Conservation (phyloP, 257 asterid species). For the Leonotis leonurus region DNA sequence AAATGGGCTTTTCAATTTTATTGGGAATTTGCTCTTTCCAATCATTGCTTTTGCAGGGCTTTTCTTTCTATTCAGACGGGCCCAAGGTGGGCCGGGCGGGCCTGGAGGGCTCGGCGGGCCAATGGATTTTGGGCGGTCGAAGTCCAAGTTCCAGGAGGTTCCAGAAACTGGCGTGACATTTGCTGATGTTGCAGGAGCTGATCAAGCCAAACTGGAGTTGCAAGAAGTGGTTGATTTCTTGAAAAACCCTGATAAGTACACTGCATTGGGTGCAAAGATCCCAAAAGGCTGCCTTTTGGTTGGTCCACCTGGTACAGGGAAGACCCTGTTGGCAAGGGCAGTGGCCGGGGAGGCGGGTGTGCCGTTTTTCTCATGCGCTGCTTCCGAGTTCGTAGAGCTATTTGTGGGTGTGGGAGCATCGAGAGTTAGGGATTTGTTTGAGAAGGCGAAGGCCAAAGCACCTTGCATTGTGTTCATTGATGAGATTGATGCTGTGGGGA, state of each 20-base stretch:
- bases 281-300: conserved; percentile 95
- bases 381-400: conserved; percentile 90
- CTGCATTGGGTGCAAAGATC: conserved; percentile 90
- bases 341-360: conserved; percentile 97
- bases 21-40: conserved; percentile 78
- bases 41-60: conserved; percentile 77
- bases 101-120: conserved; percentile 98
- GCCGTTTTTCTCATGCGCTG: conserved; percentile 96
- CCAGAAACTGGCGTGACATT: conserved; percentile 92
- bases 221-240: conserved; percentile 97
- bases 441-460: conserved; percentile 87
- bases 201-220: conserved; percentile 92
- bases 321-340: conserved; percentile 94
- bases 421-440: conserved; percentile 94
- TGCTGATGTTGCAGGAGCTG: conserved; percentile 97
- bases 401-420: conserved; percentile 99
- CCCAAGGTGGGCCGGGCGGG: conserved; percentile 98
- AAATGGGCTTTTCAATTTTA: conserved; percentile 66
- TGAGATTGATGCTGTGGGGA: conserved; percentile 96
- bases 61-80: conserved; percentile 65
- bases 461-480: conserved; percentile 98
- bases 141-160: conserved; percentile 94
- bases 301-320: conserved; percentile 96
- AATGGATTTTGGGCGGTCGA: conserved; percentile 94
- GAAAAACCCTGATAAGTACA: conserved; percentile 94